Evolutionary conservation across 768 basidiomycete species (phyloP).

Genomic region (Tulasnella sp.): DNA sequence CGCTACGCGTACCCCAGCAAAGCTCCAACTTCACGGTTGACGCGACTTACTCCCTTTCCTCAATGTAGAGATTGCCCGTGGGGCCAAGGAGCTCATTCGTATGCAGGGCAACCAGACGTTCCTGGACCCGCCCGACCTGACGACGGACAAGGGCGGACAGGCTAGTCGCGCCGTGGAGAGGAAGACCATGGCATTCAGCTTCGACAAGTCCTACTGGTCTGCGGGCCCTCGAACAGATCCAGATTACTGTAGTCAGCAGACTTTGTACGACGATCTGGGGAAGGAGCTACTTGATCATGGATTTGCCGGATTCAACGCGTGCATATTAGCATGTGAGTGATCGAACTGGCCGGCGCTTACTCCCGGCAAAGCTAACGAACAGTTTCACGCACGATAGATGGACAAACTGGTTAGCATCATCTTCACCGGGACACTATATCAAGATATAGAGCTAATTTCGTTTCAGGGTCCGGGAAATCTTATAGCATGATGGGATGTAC

Average conservation of each 20-base stretch:
- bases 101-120: slow-evolving; percentile 94
- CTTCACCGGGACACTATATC: not conserved
- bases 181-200: slow-evolving; percentile 82
- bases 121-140: slow-evolving; percentile 73
- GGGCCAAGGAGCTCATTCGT: slow-evolving; percentile 86
- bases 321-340: slow-evolving; percentile 93
- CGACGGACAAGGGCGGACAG: slow-evolving; percentile 37
- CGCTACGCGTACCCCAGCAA: not conserved
- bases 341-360: not conserved
- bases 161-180: slow-evolving; percentile 79
- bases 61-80: slow-evolving; percentile 71
- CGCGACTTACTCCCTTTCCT: not conserved
- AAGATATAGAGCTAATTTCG: not conserved
- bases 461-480: slow-evolving; percentile 77
- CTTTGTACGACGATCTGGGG: slow-evolving; percentile 87
- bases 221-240: slow-evolving; percentile 84
- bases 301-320: slow-evolving; percentile 94
- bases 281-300: slow-evolving; percentile 91
- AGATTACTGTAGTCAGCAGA: slow-evolving; percentile 87
- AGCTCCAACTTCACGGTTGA: not conserved
- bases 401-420: slow-evolving; percentile 66
- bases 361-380: slow-evolving; percentile 16
- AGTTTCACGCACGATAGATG: slow-evolving; percentile 35
- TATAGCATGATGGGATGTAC: slow-evolving; percentile 96
- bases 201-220: slow-evolving; percentile 98